phyloP scores from a whole-genome alignment of 2,329 filamentous ascomycete species.

The Sporothrix globosa region DNA sequence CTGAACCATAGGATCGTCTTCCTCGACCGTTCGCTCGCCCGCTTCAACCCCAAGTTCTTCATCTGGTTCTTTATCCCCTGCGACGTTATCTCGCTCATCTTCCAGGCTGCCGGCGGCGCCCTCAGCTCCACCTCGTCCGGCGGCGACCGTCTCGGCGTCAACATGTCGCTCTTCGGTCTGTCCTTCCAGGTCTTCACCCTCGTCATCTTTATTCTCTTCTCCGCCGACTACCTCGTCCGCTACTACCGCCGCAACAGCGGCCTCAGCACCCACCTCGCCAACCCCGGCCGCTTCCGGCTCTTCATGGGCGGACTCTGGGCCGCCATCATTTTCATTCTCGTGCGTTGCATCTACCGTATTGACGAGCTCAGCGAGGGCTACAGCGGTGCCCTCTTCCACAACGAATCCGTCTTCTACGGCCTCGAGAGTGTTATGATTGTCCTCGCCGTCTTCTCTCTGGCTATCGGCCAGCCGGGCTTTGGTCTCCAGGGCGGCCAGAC shows the following conservation, averaged over 20 bases:
- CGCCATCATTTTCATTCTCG: conserved; percentile 63
- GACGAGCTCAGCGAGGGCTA: conserved; percentile 68
- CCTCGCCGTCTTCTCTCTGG: conserved; percentile 35
- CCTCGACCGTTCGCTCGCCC: conserved; percentile 47
- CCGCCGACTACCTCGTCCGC: conserved; percentile 53
- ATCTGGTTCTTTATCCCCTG: conserved; percentile 56
- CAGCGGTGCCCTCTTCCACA: conserved; percentile 55
- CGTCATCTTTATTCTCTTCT: conserved; percentile 54
- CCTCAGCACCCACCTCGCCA: neutral
- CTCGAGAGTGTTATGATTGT: conserved; percentile 52
- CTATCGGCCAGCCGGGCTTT: conserved; percentile 35
- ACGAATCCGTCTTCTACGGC: conserved; percentile 57
- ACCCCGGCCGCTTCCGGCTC: conserved; percentile 34
- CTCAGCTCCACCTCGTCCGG: conserved; percentile 52
- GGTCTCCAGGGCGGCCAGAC: conserved; percentile 31
- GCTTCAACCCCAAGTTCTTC: conserved; percentile 48
- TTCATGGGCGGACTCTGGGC: conserved; percentile 58
- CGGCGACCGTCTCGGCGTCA: conserved; percentile 51
- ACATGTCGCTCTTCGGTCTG: conserved; percentile 58
- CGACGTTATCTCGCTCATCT: conserved; percentile 57
- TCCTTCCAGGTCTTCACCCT: conserved; percentile 62
- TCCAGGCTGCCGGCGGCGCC: conserved; percentile 61
- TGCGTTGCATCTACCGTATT: conserved; percentile 60
- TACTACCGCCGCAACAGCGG: conserved; percentile 41
- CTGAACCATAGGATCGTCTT: conserved; percentile 42